phyloP scores from a whole-genome alignment of 331 rosid species.

The Stylosanthes scabra region DNA sequence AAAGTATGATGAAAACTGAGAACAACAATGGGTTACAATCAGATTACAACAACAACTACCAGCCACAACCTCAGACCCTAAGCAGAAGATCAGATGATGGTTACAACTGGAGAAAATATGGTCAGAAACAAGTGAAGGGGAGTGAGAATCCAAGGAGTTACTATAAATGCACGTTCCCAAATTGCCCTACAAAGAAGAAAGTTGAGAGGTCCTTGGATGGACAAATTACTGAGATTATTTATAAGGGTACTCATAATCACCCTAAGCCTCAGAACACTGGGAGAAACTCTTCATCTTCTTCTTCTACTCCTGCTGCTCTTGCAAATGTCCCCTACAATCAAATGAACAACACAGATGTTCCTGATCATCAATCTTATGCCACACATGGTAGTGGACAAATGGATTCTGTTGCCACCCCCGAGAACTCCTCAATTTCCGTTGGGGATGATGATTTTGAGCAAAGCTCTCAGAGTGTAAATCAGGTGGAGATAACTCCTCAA shows the following conservation, averaged over 20 bases:
- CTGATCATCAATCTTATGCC: conserved; percentile 69
- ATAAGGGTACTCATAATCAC: conserved; percentile 92
- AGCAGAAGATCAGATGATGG: conserved; percentile 83
- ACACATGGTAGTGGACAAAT: conserved; percentile 64
- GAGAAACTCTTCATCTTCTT: conserved; percentile 50
- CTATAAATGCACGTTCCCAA: conserved; percentile 92
- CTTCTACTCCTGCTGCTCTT: conserved; percentile 41
- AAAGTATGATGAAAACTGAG: conserved; percentile 50
- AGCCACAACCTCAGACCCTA: conserved; percentile 54
- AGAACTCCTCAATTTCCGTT: conserved; percentile 74
- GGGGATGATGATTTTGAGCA: conserved; percentile 91
- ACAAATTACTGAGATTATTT: conserved; percentile 87
- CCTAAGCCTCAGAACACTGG: conserved; percentile 76
- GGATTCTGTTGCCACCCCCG: conserved; percentile 79
- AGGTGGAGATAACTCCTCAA: conserved; percentile 69
- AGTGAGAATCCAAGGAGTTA: conserved; percentile 95
- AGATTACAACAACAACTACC: conserved; percentile 45
- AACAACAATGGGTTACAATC: conserved; percentile 53
- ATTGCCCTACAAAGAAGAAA: conserved; percentile 90
- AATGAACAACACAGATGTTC: conserved; percentile 40
- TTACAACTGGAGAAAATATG: conserved; percentile 92
- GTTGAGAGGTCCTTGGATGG: conserved; percentile 91
- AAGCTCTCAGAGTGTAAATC: conserved; percentile 82
- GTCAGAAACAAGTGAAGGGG: conserved; percentile 94
- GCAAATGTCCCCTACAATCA: conserved; percentile 52